phyloP scores from a whole-genome alignment of 2,329 filamentous ascomycete species.

The Colletotrichum eremochloae region DNA sequence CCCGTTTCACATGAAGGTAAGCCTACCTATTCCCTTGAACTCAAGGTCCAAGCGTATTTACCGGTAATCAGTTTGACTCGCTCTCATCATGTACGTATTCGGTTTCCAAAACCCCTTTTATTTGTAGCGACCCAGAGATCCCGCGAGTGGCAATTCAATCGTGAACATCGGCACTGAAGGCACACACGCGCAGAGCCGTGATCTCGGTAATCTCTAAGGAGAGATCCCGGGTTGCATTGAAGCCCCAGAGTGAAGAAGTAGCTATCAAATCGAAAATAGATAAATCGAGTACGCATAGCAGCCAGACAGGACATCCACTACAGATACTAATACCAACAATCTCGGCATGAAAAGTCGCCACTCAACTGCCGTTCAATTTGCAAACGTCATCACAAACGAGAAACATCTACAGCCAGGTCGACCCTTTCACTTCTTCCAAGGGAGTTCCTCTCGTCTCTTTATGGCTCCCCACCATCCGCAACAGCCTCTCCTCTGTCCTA shows the following conservation, averaged over 20 bases:
- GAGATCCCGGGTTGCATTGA: neutral
- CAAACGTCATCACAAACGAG: neutral
- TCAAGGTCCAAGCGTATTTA: neutral
- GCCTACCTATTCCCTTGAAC: neutral
- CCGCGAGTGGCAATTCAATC: constrained; percentile 7
- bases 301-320: neutral
- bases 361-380: neutral
- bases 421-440: neutral
- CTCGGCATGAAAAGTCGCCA: constrained; percentile 7
- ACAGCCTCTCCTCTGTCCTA: constrained; percentile 18
- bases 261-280: neutral
- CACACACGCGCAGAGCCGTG: neutral
- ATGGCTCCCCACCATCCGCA: constrained; percentile 16
- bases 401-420: constrained; percentile 22
- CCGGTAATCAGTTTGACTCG: neutral
- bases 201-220: neutral
- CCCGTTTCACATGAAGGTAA: constrained; percentile 24
- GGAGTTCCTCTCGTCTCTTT: constrained; percentile 14
- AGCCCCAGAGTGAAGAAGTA: neutral
- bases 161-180: neutral
- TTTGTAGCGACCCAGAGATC: neutral
- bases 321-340: neutral
- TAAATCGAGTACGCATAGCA: neutral
- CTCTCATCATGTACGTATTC: neutral
- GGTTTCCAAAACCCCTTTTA: neutral